Evolutionary conservation across 1,284 basidiomycete species (phyloP).

Genomic region (Sanguinoderma infundibulare): DNA sequence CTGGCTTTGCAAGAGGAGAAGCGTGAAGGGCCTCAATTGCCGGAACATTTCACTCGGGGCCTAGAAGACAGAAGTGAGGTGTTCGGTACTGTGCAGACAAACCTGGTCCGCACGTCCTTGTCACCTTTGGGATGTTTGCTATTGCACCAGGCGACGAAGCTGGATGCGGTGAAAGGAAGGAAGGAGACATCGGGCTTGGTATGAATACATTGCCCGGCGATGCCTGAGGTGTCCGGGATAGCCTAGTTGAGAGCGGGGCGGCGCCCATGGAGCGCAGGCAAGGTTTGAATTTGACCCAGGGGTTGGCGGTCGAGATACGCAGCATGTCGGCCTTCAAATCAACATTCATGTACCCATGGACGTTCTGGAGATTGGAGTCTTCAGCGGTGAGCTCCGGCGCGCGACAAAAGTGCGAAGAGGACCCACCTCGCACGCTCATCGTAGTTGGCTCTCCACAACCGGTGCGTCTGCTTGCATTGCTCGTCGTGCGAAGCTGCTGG

Average conservation of each 20-base stretch:
- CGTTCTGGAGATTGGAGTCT: background rate
- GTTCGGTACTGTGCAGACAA: background rate
- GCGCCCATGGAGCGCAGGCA: no score
- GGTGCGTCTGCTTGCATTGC: background rate
- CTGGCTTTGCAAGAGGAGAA: background rate
- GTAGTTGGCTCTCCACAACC: background rate
- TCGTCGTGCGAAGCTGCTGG: background rate
- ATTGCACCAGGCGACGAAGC: background rate
- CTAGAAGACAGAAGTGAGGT: background rate
- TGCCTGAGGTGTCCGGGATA: background rate
- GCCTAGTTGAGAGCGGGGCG: background rate
- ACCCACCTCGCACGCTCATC: background rate
- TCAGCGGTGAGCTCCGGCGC: background rate
- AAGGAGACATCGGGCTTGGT: background rate
- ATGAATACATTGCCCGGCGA: background rate
- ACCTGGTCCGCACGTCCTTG: background rate
- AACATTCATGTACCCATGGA: background rate
- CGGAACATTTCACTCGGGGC: background rate
- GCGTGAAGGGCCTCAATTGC: background rate
- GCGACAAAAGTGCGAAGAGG: background rate
- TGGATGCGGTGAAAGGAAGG: background rate
- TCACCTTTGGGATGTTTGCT: background rate
- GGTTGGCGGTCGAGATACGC: no score
- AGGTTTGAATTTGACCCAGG: background rate
- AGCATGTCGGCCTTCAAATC: background rate